Evolutionary conservation across 345 rosid species (phyloP), one percentile per base, ranked within the genome.

Genomic region (Bruguiera parviflora): DNA sequence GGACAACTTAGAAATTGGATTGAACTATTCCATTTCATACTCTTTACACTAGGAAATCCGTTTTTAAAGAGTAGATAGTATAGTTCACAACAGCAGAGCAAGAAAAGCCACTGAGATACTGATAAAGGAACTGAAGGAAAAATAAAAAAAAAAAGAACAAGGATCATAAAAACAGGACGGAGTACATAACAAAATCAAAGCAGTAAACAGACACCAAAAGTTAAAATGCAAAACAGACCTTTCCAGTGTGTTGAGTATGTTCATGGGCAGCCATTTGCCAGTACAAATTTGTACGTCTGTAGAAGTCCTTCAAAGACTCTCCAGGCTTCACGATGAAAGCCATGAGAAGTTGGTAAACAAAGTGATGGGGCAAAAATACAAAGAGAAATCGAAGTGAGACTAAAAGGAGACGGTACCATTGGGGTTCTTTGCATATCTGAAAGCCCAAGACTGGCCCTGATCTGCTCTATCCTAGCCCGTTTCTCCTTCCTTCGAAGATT

Each of bases 211-310:
- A 8, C 20, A 18, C n/a, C 19, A 43, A 13, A 24, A 53, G 47
- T 52, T 66, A 29, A 21, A 56, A 59, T 20, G 6, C 39, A 53
- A 27, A 73, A 67, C 84, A 74, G 35, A 93, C 98, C 98, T 91
- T 94, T 72, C 98, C 98, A 10, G 98, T 94, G 76, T 94, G 98
- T 69, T 91, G 96, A 43, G 98, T 91, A 69, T 94, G 98, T 74
- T 94, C 98, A 61, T 94, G 91, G 49, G 98, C 97, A 24, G 98
- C 98, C 97, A 94, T 91, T 84, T 91, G 98, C 98, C 98, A 91
- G 80, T 94, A 94, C 88, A 89, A 58, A 76, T 75, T 89, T 24
- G 98, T 94, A 21, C 97, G 97, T 75, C 76, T 86, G 67, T 94
- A 94, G 86, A 94, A 94, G 78, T 94, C 97, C 79, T 78, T 89